A percentile compares a stretch with the other conserved stretches of the same genome.
These are phyloP conservation scores for Tolypocladium endophyticum DNA, from an alignment of 2,329 filamentous ascomycete genomes.

Conservation along the genomic window DNA sequence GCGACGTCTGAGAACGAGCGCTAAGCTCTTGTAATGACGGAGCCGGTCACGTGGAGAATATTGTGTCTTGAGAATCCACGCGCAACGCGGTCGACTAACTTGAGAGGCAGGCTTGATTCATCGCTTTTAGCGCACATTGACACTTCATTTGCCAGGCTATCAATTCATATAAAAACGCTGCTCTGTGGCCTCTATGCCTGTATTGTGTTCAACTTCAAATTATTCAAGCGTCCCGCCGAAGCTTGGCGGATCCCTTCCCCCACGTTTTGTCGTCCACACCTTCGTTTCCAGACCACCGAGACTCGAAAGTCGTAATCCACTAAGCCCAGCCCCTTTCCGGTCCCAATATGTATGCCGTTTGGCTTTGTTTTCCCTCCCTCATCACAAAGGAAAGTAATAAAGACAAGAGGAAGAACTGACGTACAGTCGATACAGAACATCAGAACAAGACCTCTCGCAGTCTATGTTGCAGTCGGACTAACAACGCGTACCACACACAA, in stretches of 20 bases:
- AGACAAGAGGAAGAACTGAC: constrained; percentile 11
- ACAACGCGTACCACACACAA: not conserved
- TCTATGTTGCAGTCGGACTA: constrained; percentile 16
- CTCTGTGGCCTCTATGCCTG: constrained; percentile 10
- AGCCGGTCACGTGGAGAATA: not conserved
- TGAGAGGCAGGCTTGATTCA: not conserved
- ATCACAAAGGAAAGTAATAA: constrained; percentile 3
- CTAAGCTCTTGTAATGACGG: not conserved
- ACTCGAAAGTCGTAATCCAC: not conserved
- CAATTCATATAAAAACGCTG: constrained; percentile 1
- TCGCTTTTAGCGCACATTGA: not conserved
- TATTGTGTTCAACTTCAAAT: constrained; percentile 13
- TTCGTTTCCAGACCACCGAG: not conserved
- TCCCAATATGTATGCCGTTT: not conserved
- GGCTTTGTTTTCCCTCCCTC: not conserved
- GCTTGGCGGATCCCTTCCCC: constrained; percentile 4
- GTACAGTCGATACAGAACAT: constrained; percentile 10
- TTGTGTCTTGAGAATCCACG: not conserved
- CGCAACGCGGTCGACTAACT: not conserved
- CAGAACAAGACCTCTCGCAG: constrained; percentile 15
- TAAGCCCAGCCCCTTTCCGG: not conserved
- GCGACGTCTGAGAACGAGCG: not conserved
- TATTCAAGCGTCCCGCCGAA: constrained; percentile 13
- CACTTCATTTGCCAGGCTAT: not conserved
- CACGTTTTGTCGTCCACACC: not conserved